Evolutionary conservation across 2,329 filamentous ascomycete genomes (phyloP).

Genomic region (Gaeumannomyces tritici): DNA sequence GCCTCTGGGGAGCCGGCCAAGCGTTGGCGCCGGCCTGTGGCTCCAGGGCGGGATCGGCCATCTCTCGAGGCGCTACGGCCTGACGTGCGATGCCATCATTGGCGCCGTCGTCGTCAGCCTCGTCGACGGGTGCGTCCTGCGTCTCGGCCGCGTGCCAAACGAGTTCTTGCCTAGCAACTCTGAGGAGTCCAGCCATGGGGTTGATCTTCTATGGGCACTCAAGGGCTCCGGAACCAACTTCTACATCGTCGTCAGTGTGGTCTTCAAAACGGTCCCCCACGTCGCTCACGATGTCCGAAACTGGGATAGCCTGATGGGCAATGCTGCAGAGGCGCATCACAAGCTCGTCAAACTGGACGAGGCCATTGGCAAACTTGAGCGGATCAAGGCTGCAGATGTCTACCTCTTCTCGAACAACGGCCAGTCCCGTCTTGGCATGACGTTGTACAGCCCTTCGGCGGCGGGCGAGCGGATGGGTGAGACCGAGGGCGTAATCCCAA

Average conservation of each 20-base stretch:
- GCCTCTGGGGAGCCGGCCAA: slow-evolving; percentile 50
- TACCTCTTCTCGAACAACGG: slow-evolving; percentile 42
- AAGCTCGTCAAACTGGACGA: slow-evolving; percentile 30
- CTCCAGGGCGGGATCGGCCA: slow-evolving; percentile 57
- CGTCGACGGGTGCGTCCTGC: slow-evolving; percentile 33
- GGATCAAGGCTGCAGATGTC: slow-evolving; percentile 37
- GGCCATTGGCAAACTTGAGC: slow-evolving; percentile 27
- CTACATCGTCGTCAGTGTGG: slow-evolving; percentile 44
- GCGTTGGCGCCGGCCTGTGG: slow-evolving; percentile 53
- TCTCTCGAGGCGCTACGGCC: slow-evolving; percentile 39
- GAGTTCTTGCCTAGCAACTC: slow-evolving; percentile 29
- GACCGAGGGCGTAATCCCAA: too few species aligned
- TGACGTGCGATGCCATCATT: slow-evolving; percentile 50
- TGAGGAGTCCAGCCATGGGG: slow-evolving; percentile 33
- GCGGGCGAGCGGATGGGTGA: slow-evolving; percentile 13
- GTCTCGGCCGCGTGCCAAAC: slow-evolving; percentile 39
- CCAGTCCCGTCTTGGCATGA: slow-evolving; percentile 40
- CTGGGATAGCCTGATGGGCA: slow-evolving; percentile 25
- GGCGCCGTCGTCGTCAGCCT: slow-evolving; percentile 46
- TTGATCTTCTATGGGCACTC: slow-evolving; percentile 44
- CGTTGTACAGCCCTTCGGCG: slow-evolving; percentile 17
- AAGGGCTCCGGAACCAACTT: slow-evolving; percentile 52
- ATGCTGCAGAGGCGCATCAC: slow-evolving; percentile 18
- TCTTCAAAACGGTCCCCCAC: slow-evolving; percentile 35
- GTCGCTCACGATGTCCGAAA: slow-evolving; percentile 27